phyloP scores from a whole-genome alignment of 169 alveolate genomes.

The Plasmodium vivax region DNA sequence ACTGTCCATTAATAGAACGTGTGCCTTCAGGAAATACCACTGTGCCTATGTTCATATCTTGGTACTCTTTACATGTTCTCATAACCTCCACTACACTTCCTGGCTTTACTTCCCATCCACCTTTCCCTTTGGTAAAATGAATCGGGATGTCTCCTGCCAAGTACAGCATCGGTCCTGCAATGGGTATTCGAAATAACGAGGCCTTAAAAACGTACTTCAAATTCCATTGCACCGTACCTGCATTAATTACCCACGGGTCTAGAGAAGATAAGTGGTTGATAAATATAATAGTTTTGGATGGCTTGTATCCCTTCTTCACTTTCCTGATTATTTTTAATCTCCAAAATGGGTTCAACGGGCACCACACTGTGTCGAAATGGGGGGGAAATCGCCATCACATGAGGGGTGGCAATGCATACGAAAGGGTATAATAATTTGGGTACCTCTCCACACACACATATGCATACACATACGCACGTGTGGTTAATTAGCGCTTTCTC shows the following conservation, averaged over 20 bases:
- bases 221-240: conserved; percentile 74
- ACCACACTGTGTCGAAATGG: conserved; percentile 16
- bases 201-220: conserved; percentile 80
- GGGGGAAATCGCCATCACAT: background rate
- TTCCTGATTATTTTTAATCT: conserved; percentile 49
- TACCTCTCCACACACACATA: background rate
- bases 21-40: conserved; percentile 91
- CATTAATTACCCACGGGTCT: conserved; percentile 84
- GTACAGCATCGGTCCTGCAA: conserved; percentile 78
- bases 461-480: background rate
- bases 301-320: conserved; percentile 51
- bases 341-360: conserved; percentile 81
- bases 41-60: conserved; percentile 52
- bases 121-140: conserved; percentile 78
- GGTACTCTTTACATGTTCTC: conserved; percentile 74
- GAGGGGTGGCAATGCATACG: background rate
- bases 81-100: conserved; percentile 79
- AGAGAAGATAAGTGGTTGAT: conserved; percentile 78
- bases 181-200: conserved; percentile 78
- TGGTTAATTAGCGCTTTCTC: background rate
- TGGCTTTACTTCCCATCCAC: conserved; percentile 85
- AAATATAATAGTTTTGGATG: conserved; percentile 76
- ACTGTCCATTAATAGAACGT: conserved; percentile 85
- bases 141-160: conserved; percentile 77
- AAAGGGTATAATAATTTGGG: background rate